Evolutionary conservation across 371 early-diverging fungal species (phyloP).

Genomic region (Mortierella sp.): DNA sequence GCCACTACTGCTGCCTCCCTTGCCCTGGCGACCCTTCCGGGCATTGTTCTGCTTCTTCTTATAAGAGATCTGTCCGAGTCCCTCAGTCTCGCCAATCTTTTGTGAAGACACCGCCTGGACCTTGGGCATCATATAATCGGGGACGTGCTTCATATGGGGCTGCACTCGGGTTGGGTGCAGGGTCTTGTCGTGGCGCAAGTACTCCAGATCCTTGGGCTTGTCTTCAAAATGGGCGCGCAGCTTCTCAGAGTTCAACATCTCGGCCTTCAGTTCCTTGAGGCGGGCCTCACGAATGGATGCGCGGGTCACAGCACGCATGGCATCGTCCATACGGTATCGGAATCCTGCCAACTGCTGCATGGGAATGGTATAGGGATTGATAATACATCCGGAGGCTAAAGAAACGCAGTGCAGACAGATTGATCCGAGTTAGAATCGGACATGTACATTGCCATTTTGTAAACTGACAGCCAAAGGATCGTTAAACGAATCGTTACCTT

Average conservation of each 20-base stretch:
- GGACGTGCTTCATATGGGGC: slow-evolving; percentile 92
- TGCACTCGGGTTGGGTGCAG: slow-evolving; percentile 84
- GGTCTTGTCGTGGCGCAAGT: slow-evolving; percentile 92
- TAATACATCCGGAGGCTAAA: slow-evolving; percentile 62
- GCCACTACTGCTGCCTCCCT: slow-evolving; percentile 23
- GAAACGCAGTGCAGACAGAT: too few species aligned
- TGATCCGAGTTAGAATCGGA: too few species aligned
- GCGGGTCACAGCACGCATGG: slow-evolving; percentile 83
- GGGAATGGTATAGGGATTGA: slow-evolving; percentile 88
- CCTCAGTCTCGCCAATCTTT: slow-evolving; percentile 49
- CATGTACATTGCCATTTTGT: too few species aligned
- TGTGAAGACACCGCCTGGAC: slow-evolving; percentile 62
- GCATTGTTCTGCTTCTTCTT: slow-evolving; percentile 50
- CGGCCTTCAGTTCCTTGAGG: slow-evolving; percentile 90
- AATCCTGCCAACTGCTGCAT: slow-evolving; percentile 92
- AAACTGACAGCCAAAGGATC: too few species aligned
- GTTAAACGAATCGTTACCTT: too few species aligned
- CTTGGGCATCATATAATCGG: slow-evolving; percentile 89
- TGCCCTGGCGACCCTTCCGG: slow-evolving; percentile 40
- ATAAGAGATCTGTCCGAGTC: slow-evolving; percentile 33
- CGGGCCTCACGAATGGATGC: slow-evolving; percentile 89
- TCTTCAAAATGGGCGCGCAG: slow-evolving; percentile 97
- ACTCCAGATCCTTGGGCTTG: slow-evolving; percentile 92
- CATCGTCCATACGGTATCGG: slow-evolving; percentile 92
- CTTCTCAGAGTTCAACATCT: slow-evolving; percentile 94